Base-by-base conservation (phyloP, 2,329 filamentous ascomycete genomes). In the Boeremia lycopersici region DNA sequence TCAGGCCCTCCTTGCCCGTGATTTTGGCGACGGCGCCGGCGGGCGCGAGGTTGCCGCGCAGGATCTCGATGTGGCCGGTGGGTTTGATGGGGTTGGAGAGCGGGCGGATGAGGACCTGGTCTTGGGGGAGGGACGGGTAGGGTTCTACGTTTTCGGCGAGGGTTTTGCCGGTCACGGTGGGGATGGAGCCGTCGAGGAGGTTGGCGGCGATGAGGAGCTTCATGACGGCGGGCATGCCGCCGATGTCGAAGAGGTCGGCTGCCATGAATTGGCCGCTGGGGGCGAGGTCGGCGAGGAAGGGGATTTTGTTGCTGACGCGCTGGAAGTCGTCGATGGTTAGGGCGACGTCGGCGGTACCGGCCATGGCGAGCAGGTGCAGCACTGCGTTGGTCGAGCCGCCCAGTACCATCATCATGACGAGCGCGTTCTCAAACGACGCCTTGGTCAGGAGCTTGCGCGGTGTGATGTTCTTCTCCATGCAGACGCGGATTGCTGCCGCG, bases 1-100 rank as follows among this genome's bases (percentile, higher is more conserved):
- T 80, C 6, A 92, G 82, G 2, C 93, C 93, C 75, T 98, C 93
- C 74, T 97, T 97, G 31, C 93, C 93, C 0, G 93, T 97, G 75
- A 98, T 97, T 77, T 98, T 98, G 56, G 92, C 93, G 1, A 98
- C 93, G 1, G 93, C 90, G 30, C 93, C 93, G 10, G 87, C 89
- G 1, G 93, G 93, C 2, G 93, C 91, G 29, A 97, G 83, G 73
- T 96, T 96, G 17, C 93, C 93, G 56, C 85, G 84, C 3, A 98
- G 83, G 56, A 98, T 90, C 74, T 93, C 91, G 56, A 98, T 84
- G 74, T 98, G 93, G 38, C 93, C 93, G 0, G 87, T 91, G 1
- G 81, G 63, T 74, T 97, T 97, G 81, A 96, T 93, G 12, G 92
- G 92, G 74, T 92, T 89, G 73, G 83, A 81, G 8, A 97, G 80